Conservation (phyloP, 1,284 basidiomycete species). For the Puccinia hordei region DNA sequence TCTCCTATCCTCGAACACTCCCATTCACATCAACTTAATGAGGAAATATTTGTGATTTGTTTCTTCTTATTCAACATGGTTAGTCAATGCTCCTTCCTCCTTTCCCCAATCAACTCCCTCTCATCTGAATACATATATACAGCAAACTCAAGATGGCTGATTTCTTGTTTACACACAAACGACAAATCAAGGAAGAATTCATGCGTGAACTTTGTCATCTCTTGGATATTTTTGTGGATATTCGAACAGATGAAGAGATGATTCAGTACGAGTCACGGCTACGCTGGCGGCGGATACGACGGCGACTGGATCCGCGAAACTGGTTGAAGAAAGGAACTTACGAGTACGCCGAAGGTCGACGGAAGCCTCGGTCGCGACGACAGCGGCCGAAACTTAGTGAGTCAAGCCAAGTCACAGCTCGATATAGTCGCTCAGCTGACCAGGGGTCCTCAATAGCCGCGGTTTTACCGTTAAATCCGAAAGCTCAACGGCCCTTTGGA, state of each 20-base stretch:
- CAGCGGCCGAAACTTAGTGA: constrained; percentile 41
- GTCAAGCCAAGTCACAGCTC: neutral
- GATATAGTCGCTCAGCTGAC: neutral
- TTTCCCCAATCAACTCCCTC: neutral
- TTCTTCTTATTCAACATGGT: constrained; percentile 51
- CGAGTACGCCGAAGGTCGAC: neutral
- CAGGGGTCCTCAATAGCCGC: neutral
- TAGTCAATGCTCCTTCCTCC: neutral
- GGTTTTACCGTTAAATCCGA: constrained; percentile 40
- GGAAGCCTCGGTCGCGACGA: constrained; percentile 16
- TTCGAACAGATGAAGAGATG: constrained; percentile 54
- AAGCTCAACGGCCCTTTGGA: constrained; percentile 6
- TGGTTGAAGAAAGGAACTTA: constrained; percentile 23
- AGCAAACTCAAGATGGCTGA: too few relatives aligned
- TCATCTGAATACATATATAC: neutral
- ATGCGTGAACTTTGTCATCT: constrained; percentile 76
- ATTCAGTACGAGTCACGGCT: constrained; percentile 27
- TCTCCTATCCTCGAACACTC: neutral
- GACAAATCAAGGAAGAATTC: constrained; percentile 80
- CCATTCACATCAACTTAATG: constrained; percentile 30
- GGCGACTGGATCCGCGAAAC: constrained; percentile 17
- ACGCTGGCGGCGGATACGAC: constrained; percentile 3
- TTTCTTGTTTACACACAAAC: constrained; percentile 61
- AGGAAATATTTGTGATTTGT: constrained; percentile 47
- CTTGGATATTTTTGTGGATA: constrained; percentile 66